Evolutionary conservation across 495 filamentous ascomycete species (phyloP), one percentile per base, ranked within the genome.

Genomic region (Hypomontagnella submonticulosa): DNA sequence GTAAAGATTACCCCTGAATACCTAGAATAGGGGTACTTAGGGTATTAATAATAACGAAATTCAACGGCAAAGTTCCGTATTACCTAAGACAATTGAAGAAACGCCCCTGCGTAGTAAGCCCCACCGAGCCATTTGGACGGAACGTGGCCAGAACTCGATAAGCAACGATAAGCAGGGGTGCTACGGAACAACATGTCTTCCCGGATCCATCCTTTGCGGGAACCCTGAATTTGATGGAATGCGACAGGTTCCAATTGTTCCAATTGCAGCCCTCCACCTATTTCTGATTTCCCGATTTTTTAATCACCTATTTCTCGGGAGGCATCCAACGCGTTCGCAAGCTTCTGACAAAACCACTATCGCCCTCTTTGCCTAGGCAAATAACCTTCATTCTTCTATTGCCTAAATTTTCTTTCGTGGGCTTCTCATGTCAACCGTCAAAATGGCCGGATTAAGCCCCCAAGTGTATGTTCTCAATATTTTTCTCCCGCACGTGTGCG

Each of bases 361-460:
- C 18, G 23, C 20, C 9, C 16, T 30, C 13, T 7, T 38, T 57
- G 16, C 15, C 18, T 40, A 27, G 20, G 19, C 23, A 43, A 46
- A 9, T 12, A 47, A 32, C 13, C 23, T 27, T 8, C 4, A 23
- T 44, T 8, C 3, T 52, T 49, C 20, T 3, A 41, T 54, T 33
- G 18, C 23, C 50, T 16, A 10, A 20, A 34, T 36, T 18, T n/a
- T 48, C 33, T 34, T 10, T 36, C n/a, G 4, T 54, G 7, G 36
- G 20, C n/a, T 50, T 23, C 16, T 48, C 27, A 3, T 20, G 42
- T 33, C 56, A 38, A 40, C 57, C 55, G 57, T 54, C 73, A 83
- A 73, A 69, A 85, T 85, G 82, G 80, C 65, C 62, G 73, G 73
- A 43, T 71, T 85, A 51, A 80, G 73, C 57, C 81, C 82, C 33